Percentiles rank a stretch among this genome's conserved stretches.
phyloP scores from a whole-genome alignment of 345 rosid genomes.

The Ailanthus altissimus region DNA sequence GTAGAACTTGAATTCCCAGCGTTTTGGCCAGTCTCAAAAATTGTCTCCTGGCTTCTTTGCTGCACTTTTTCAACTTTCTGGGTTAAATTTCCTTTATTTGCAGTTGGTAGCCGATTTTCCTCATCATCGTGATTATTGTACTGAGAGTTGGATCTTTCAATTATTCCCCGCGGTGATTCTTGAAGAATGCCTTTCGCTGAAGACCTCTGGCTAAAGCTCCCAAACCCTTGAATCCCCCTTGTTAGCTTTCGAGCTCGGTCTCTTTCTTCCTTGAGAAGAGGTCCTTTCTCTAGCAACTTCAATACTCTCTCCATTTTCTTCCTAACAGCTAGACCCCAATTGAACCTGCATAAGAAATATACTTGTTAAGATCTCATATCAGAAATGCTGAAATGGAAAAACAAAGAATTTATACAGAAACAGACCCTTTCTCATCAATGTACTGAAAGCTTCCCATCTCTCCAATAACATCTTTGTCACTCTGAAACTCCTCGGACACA shows the following conservation, averaged over 20 bases:
- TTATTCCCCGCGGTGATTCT: conserved; percentile 34
- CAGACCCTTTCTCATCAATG: conserved; percentile 82
- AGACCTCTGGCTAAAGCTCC: conserved; percentile 60
- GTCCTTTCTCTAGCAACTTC: conserved; percentile 66
- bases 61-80: conserved; percentile 19
- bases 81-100: conserved; percentile 15
- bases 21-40: background rate
- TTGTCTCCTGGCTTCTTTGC: conserved; percentile 5
- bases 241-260: conserved; percentile 75
- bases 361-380: background rate
- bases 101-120: conserved; percentile 37
- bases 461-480: conserved; percentile 50
- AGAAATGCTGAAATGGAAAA: background rate
- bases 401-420: background rate
- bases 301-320: conserved; percentile 71
- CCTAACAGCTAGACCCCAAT: conserved; percentile 85
- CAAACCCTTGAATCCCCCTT: conserved; percentile 85
- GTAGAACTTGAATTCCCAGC: conserved; percentile 6
- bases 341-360: conserved; percentile 53
- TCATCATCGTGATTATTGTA: conserved; percentile 36
- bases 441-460: conserved; percentile 63
- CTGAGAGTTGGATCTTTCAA: conserved; percentile 58
- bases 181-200: conserved; percentile 39
- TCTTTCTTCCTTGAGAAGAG: conserved; percentile 72
- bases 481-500: conserved; percentile 72